Evolutionary conservation across 306 rosid genomes (phyloP), one percentile per base, ranked within the genome.

Genomic region (Vigna hirtella): DNA sequence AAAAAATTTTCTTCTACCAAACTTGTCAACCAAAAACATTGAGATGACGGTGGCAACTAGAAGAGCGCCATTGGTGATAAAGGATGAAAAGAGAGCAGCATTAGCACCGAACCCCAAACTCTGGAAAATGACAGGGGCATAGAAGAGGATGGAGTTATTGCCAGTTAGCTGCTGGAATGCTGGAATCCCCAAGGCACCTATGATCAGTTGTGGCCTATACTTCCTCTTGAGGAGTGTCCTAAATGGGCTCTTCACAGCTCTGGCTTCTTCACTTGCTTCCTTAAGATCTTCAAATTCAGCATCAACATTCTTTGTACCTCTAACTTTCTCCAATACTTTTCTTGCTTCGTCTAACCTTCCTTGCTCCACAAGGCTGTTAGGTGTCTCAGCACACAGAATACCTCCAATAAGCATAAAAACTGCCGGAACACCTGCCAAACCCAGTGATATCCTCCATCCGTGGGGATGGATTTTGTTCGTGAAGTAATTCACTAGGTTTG

Each of bases 91-190:
- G 4, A 96, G 83, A 15, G 99, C 47, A n/a, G 98, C 94, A 36
- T 81, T 90, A 0, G 92, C 82, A 32, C 99, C 99, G 38, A 93
- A 93, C 11, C 99, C 99, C 78, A 96, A 66, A 76, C 97, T 96
- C 84, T 96, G 98, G 47, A 96, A 96, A 47, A 96, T 91, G 73
- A 96, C 99, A 1, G 99, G 99, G 2, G 99, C 99, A 64, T 96
- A 96, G 85, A 96, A 93, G 79, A 96, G 97, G 56, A 96, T 96
- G 14, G 99, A 96, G 87, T 90, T 93, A 83, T 90, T 96, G 70
- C 99, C 99, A 0, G 99, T 96, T 73, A 96, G 89, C 70, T 96
- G 99, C 74, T 96, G 99, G 81, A 96, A 96, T 49, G 97, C 98
- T 5, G 97, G 98, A 70, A 96, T 93, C 38, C 93, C 98, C 84